Conservation (phyloP, 306 rosid species). For the Psophocarpus tetragonolobus region DNA sequence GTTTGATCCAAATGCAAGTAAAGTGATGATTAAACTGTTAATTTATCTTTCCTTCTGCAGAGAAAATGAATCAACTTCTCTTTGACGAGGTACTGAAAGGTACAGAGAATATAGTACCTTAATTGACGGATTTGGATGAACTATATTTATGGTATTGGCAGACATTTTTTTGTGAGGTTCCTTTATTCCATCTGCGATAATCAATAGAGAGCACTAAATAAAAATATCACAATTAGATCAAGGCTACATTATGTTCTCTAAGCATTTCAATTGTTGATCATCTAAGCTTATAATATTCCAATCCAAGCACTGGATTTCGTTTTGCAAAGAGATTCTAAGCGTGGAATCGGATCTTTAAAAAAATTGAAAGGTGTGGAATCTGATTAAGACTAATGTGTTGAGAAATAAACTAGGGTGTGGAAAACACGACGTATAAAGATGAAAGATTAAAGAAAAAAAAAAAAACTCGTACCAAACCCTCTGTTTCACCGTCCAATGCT, state of each 20-base stretch:
- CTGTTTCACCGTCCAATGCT: slow-evolving; percentile 26
- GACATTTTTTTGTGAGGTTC: not conserved
- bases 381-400: slow-evolving; percentile 29
- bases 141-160: not conserved
- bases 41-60: not conserved
- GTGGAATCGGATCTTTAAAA: slow-evolving; percentile 24
- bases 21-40: not conserved
- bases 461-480: slow-evolving; percentile 26
- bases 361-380: slow-evolving; percentile 35
- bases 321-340: slow-evolving; percentile 34
- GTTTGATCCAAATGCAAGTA: slow-evolving; percentile 24
- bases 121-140: slow-evolving; percentile 12
- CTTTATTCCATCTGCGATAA: slow-evolving; percentile 33
- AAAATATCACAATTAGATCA: slow-evolving; percentile 26
- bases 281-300: slow-evolving; percentile 13
- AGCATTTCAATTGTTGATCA: slow-evolving; percentile 33
- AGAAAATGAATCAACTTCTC: too few species aligned
- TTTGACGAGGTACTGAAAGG: slow-evolving; percentile 27
- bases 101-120: slow-evolving; percentile 24
- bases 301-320: slow-evolving; percentile 1
- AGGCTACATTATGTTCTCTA: slow-evolving; percentile 8
- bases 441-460: slow-evolving; percentile 31
- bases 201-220: not conserved
- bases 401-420: slow-evolving; percentile 22
- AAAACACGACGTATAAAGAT: slow-evolving; percentile 22